Evolutionary conservation across 2,329 filamentous ascomycete genomes (phyloP).

Genomic region (Ophiocordyceps camponoti-saundersi): DNA sequence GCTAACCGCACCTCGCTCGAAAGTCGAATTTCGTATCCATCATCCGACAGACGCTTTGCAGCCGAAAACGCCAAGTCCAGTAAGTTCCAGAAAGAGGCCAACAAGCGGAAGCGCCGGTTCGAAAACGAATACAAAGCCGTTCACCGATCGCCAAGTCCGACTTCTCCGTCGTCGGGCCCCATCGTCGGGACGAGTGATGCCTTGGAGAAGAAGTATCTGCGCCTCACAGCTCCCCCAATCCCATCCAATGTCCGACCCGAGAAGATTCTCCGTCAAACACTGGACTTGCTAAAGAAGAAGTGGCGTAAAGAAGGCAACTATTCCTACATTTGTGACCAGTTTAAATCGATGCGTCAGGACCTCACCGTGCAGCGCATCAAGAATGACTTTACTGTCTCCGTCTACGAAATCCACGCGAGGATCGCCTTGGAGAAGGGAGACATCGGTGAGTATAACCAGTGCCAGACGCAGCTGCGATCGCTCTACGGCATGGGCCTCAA

Average conservation of each 20-base stretch:
- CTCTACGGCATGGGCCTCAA: conserved; percentile 77
- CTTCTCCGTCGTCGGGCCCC: conserved; percentile 44
- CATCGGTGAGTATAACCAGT: conserved; percentile 99
- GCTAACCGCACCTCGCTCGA: conserved; percentile 48
- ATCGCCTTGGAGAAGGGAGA: conserved; percentile 97
- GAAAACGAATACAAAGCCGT: conserved; percentile 45
- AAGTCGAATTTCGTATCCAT: conserved; percentile 54
- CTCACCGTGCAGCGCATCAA: conserved; percentile 94
- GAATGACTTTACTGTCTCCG: conserved; percentile 87
- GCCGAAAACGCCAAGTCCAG: conserved; percentile 42
- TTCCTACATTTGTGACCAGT: conserved; percentile 95
- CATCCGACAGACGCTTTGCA: conserved; percentile 22
- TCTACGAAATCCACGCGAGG: conserved; percentile 94
- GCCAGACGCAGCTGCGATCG: conserved; percentile 90
- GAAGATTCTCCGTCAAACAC: conserved; percentile 59
- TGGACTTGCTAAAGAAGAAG: conserved; percentile 83
- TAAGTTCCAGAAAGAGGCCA: conserved; percentile 85
- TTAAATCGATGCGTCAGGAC: conserved; percentile 96
- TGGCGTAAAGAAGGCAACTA: conserved; percentile 93
- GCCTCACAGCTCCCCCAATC: conserved; percentile 78
- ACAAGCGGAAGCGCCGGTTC: conserved; percentile 81
- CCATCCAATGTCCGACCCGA: conserved; percentile 79
- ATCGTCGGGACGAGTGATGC: conserved; percentile 71
- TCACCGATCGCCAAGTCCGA: conserved; percentile 38
- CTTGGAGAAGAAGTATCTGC: conserved; percentile 88